phyloP scores from a whole-genome alignment of 2,329 filamentous ascomycete genomes.

The Trichophyton simii region DNA sequence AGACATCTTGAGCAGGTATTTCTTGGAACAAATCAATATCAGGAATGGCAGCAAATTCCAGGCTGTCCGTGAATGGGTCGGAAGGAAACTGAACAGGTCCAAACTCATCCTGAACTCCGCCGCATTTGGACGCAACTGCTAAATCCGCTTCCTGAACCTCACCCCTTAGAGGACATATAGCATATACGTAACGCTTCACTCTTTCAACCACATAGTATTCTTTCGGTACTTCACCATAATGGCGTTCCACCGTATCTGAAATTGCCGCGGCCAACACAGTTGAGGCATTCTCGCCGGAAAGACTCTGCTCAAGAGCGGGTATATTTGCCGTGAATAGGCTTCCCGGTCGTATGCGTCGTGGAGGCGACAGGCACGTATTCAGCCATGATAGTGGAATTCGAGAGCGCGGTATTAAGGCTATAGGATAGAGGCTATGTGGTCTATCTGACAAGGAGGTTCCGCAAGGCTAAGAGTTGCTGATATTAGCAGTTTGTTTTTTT shows the following conservation, averaged over 20 bases:
- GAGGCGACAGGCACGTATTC: slow-evolving; percentile 20
- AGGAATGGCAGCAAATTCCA: slow-evolving; percentile 24
- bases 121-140: slow-evolving; percentile 26
- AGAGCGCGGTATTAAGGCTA: slow-evolving; percentile 26
- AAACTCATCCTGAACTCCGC: slow-evolving; percentile 11
- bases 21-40: slow-evolving; percentile 18
- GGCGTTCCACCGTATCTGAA: neutral
- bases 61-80: slow-evolving; percentile 6
- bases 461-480: slow-evolving; percentile 21
- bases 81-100: neutral
- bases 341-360: slow-evolving; percentile 21
- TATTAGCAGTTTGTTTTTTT: neutral
- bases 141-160: slow-evolving; percentile 29
- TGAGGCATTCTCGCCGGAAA: slow-evolving; percentile 17
- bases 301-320: slow-evolving; percentile 23
- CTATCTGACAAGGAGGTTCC: slow-evolving; percentile 25
- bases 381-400: slow-evolving; percentile 30
- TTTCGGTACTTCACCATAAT: neutral
- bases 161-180: slow-evolving; percentile 25
- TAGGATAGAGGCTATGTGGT: slow-evolving; percentile 25
- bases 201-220: slow-evolving; percentile 29
- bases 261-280: slow-evolving; percentile 25
- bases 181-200: slow-evolving; percentile 29
- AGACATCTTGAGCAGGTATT: slow-evolving; percentile 20
- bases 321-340: slow-evolving; percentile 30